A percentile compares a stretch with the other conserved stretches of the same genome.
phyloP scores from a whole-genome alignment of 805 yeast species.

The Ogataea paraovalis region DNA sequence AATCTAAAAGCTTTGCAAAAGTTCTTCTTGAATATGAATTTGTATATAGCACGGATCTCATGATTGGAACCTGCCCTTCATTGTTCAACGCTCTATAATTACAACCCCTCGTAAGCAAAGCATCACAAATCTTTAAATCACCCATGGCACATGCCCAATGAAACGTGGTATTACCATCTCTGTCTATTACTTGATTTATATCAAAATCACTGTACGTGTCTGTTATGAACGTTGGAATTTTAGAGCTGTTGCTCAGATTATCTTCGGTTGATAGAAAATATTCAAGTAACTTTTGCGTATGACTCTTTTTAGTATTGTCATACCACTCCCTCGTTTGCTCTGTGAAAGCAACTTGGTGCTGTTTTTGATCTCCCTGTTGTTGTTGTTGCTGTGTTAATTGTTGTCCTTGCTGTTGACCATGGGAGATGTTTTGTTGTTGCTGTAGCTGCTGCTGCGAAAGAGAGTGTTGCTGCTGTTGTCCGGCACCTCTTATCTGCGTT shows the following conservation, averaged over 20 bases:
- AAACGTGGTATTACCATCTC: constrained; percentile 89
- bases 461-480: not conserved
- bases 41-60: constrained; percentile 80
- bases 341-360: not conserved
- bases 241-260: constrained; percentile 28
- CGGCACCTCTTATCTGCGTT: constrained; percentile 1
- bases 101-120: constrained; percentile 74
- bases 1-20: constrained; percentile 72
- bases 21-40: constrained; percentile 80
- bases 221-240: constrained; percentile 60
- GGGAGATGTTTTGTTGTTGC: not conserved
- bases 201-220: constrained; percentile 65
- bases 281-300: constrained; percentile 44
- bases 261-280: constrained; percentile 57
- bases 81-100: constrained; percentile 55
- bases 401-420: constrained; percentile 1
- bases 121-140: constrained; percentile 68
- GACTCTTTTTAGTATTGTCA: constrained; percentile 33
- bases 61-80: constrained; percentile 82
- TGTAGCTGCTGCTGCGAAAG: not conserved
- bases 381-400: constrained; percentile 2
- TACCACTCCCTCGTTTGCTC: constrained; percentile 15
- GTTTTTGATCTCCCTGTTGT: not conserved
- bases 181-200: constrained; percentile 79
- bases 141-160: constrained; percentile 99